Evolutionary conservation across 345 rosid genomes (phyloP).

Genomic region (Garcia nutans): DNA sequence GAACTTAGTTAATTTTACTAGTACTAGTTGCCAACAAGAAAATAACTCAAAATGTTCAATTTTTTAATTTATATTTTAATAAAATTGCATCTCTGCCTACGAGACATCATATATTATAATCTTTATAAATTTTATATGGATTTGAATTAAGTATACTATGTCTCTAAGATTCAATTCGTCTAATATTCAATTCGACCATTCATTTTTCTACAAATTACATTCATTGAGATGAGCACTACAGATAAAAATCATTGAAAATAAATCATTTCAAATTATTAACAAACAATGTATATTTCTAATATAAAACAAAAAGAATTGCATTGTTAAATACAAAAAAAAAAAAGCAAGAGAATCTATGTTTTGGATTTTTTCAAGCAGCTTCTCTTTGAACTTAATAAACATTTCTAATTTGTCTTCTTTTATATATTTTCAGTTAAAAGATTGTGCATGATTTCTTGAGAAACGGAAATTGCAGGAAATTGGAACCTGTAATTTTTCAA

Average conservation of each 20-base stretch:
- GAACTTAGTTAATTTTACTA: too few species aligned
- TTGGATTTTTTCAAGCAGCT: conserved; percentile 21
- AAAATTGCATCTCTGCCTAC: too few species aligned
- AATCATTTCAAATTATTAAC: neutral
- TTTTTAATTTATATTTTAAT: too few species aligned
- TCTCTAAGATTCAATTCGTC: too few species aligned
- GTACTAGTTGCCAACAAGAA: too few species aligned
- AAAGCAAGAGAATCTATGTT: conserved; percentile 7
- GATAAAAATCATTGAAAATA: neutral
- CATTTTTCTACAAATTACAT: too few species aligned
- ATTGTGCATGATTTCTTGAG: conserved; percentile 26
- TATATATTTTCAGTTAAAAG: conserved; percentile 6
- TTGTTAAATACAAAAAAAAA: neutral
- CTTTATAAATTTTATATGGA: too few species aligned
- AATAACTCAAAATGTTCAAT: too few species aligned
- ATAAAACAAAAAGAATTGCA: neutral
- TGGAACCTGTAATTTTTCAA: conserved; percentile 8
- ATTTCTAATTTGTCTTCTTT: conserved; percentile 39
- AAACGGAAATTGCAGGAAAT: conserved; percentile 22
- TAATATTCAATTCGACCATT: too few species aligned
- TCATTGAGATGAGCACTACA: too few species aligned
- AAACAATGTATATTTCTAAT: neutral
- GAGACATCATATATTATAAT: too few species aligned
- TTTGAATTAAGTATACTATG: too few species aligned
- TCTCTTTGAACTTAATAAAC: conserved; percentile 21